Percentiles rank a stretch among this genome's conserved stretches.
These are phyloP conservation scores for Thielaviopsis euricoi DNA, from an alignment of 2,329 filamentous ascomycete genomes.

Conservation along the genomic window DNA sequence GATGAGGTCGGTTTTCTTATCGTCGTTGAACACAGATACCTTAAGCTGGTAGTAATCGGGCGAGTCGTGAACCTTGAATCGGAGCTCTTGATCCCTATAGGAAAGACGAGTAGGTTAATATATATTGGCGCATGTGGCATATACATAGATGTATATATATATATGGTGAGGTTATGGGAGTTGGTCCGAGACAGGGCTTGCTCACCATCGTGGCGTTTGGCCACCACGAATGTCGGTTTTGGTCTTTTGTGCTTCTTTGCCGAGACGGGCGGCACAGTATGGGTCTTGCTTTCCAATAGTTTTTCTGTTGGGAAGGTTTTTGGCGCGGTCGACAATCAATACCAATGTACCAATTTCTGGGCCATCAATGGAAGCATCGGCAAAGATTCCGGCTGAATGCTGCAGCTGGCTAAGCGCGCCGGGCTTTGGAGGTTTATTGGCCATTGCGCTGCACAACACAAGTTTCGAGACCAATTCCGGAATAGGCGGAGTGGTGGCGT, in stretches of 20 bases:
- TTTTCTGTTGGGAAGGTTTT: slow-evolving; percentile 92
- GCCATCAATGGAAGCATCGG: slow-evolving; percentile 84
- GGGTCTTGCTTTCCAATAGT: slow-evolving; percentile 98
- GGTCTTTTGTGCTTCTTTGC: slow-evolving; percentile 96
- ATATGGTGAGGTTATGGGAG: background rate
- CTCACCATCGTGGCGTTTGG: slow-evolving; percentile 83
- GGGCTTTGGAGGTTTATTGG: slow-evolving; percentile 31
- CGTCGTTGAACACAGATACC: slow-evolving; percentile 91
- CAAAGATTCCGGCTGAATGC: slow-evolving; percentile 85
- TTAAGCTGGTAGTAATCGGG: slow-evolving; percentile 94
- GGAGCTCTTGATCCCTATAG: slow-evolving; percentile 88
- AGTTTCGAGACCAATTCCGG: background rate
- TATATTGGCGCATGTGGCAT: no score
- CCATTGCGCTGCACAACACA: slow-evolving; percentile 22
- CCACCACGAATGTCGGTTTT: slow-evolving; percentile 85
- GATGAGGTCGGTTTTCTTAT: slow-evolving; percentile 93
- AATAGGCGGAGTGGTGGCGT: background rate
- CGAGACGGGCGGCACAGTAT: slow-evolving; percentile 83
- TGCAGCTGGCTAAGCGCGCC: slow-evolving; percentile 39
- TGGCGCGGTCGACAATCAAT: slow-evolving; percentile 80
- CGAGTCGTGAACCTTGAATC: slow-evolving; percentile 90
- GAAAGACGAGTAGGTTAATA: slow-evolving; percentile 11
- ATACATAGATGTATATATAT: no score
- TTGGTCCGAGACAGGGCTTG: background rate
- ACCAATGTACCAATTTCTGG: slow-evolving; percentile 88